Percentiles rank a stretch among this genome's conserved stretches.
phyloP scores from a whole-genome alignment of 805 yeast species.

The Saccharomycopsis guyanensis region DNA sequence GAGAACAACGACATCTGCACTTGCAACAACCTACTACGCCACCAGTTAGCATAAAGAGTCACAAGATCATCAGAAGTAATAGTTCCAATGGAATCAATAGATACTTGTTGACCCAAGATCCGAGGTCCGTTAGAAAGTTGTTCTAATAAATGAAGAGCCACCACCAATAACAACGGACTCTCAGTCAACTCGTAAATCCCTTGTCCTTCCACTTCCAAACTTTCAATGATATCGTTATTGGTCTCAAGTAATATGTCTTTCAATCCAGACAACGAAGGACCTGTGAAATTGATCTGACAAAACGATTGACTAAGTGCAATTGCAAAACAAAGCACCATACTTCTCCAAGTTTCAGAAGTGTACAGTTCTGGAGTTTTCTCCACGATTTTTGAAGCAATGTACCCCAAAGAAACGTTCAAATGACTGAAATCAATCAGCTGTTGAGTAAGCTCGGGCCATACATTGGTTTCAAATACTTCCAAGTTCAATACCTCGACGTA shows the following conservation, averaged over 20 bases:
- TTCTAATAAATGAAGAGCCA: conserved; percentile 40
- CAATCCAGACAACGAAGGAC: conserved; percentile 43
- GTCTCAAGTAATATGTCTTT: conserved; percentile 10
- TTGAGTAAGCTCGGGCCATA: too few relatives aligned
- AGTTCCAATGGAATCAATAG: conserved; percentile 19
- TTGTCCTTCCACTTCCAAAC: conserved; percentile 57
- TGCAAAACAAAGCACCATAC: conserved; percentile 31
- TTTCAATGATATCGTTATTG: conserved; percentile 27
- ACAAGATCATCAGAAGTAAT: conserved; percentile 25
- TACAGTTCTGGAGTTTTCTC: not conserved
- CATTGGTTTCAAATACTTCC: not conserved
- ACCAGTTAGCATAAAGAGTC: conserved; percentile 52
- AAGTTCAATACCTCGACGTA: not conserved
- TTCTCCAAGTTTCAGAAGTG: not conserved
- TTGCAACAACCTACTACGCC: conserved; percentile 66
- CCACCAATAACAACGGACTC: conserved; percentile 38
- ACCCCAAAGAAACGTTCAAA: not conserved
- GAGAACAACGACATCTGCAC: conserved; percentile 56
- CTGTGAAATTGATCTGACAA: conserved; percentile 73
- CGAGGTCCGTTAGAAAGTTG: conserved; percentile 22
- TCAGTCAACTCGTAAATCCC: conserved; percentile 56
- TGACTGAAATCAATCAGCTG: not conserved
- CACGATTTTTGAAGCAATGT: not conserved
- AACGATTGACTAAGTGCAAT: conserved; percentile 60
- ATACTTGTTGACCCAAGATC: not conserved